Evolutionary conservation across 78 protist species (phyloP), one percentile per base, ranked within the genome.

Genomic region (Anaeramoeba ignava): DNA sequence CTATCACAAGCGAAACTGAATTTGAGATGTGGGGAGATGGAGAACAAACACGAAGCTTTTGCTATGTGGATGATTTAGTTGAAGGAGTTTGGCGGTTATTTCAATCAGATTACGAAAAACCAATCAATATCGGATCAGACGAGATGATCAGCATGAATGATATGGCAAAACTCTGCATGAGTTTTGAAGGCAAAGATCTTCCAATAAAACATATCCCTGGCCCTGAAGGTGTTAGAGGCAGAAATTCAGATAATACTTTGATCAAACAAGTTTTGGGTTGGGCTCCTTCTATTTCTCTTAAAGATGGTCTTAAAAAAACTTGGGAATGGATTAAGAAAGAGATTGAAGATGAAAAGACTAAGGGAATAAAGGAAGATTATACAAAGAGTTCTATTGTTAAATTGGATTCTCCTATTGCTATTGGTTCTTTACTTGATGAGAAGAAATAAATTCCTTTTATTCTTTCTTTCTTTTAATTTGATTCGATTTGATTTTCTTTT

Each of bases 21-120:
- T 82, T 91, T 68, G 95, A 93, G 82, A 88, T 93, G 91, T 93
- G 95, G 95, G 95, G 95, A 36, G 91, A 91, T 42, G 95, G 95
- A 40, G 17, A 79, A 82, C 95, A 92, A 87, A 91, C 95, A 1
- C 90, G 95, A 42, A 82, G 90, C 41, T 92, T 91, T 88, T 84
- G 90, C 85, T 84, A 79, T 82, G 42, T 92, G 1, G 92, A 91
- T 67, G 95, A 92, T 79, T 87, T 88, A 33, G 88, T 88, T n/a
- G 91, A 82, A 82, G 95, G 94, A 40, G 67, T 93, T 78, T 0
- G 73, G 54, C 78, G 87, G 2, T 42, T 92, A 42, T 39, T 89
- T 79, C 31, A 37, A 34, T 83, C 90, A 17, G 91, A 90, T 84
- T 91, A 81, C 87, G 38, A 38, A 42, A 79, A 88, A 86, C 94